Base-by-base conservation (phyloP, 1,284 basidiomycete species). In the Ustilago trichophora region DNA sequence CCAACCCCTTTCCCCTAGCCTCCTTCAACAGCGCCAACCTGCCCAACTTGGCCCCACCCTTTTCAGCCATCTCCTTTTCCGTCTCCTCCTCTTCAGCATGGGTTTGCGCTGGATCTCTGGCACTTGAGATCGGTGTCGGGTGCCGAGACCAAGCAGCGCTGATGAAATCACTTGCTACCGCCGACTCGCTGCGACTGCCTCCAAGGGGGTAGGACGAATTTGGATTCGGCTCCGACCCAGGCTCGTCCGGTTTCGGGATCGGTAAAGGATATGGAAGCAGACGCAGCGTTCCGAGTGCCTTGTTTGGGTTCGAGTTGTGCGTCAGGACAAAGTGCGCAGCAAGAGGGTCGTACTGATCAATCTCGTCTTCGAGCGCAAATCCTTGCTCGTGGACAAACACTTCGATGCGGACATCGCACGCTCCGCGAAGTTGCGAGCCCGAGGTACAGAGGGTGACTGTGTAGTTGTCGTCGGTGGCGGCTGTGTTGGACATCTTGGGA, bases 371-470 rank as follows among this genome's bases (percentile, higher is more conserved):
- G 35, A 76, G 54, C 6, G 56, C 49, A 35, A 64, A 77, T 7
- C 62, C 64, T 44, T 77, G 76, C 25, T 77, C 76, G 2, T 71
- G 27, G 34, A 76, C 69, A 38, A 76, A 77, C 18, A 77, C 74
- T 18, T 56, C 31, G 43, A 72, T 50, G 6, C 76, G 47, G 12
- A 74, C 56, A 6, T 52, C 44, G 43, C 66, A 64, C 13, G 53
- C 69, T 1, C 62, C 50, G 16, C 57, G 56, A 3, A 70, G 62
- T 40, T 70, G 67, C 11, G 37, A 32, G 9, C 32, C 62, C 4
- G 52, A 50, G 2, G 56, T 64, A 47, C 67, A 70, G 7, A 70
- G 53, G 3, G 32, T 43, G 2, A 70, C 67, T 29, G 22, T 31
- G 34, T 62, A 70, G 4, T 59, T 55, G 24, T 29, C 34, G n/a